phyloP scores from a whole-genome alignment of 495 filamentous ascomycete species.

The Lasiosphaeria miniovina region DNA sequence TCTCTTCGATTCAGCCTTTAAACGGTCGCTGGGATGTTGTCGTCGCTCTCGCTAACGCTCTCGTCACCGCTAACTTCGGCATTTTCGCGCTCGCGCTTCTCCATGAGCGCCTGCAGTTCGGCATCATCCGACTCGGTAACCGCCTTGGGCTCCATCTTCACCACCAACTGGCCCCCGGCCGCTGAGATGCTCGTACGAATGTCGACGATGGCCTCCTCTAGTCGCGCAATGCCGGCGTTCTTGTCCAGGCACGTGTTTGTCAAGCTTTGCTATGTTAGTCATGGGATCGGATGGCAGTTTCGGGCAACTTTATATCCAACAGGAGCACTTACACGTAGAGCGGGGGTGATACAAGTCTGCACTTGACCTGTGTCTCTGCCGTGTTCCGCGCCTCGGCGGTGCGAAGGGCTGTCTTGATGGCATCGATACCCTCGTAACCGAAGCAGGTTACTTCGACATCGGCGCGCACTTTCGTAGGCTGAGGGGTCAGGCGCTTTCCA shows the following conservation, averaged over 20 bases:
- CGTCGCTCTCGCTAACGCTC: conserved; percentile 88
- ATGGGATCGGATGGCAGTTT: neutral
- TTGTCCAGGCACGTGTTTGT: conserved; percentile 95
- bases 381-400: conserved; percentile 88
- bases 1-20: conserved; percentile 19
- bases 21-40: conserved; percentile 55
- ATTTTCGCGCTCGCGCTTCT: conserved; percentile 98
- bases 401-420: conserved; percentile 85
- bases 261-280: conserved; percentile 33
- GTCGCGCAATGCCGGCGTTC: conserved; percentile 70
- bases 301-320: neutral
- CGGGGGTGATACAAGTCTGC: conserved; percentile 91
- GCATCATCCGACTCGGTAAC: conserved; percentile 98
- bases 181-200: conserved; percentile 72
- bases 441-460: conserved; percentile 99
- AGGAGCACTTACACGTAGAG: conserved; percentile 65
- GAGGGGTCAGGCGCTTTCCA: conserved; percentile 90
- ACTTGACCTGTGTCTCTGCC: conserved; percentile 87
- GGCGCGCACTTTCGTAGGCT: conserved; percentile 95
- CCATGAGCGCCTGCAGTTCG: conserved; percentile 94
- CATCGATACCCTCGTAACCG: conserved; percentile 97
- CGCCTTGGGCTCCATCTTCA: conserved; percentile 98
- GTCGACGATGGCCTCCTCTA: conserved; percentile 84
- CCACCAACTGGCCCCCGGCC: conserved; percentile 72
- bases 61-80: conserved; percentile 95